These are phyloP conservation scores for Glarea lozoyensis DNA, from an alignment of 495 filamentous ascomycete species.

Conservation along the genomic window DNA sequence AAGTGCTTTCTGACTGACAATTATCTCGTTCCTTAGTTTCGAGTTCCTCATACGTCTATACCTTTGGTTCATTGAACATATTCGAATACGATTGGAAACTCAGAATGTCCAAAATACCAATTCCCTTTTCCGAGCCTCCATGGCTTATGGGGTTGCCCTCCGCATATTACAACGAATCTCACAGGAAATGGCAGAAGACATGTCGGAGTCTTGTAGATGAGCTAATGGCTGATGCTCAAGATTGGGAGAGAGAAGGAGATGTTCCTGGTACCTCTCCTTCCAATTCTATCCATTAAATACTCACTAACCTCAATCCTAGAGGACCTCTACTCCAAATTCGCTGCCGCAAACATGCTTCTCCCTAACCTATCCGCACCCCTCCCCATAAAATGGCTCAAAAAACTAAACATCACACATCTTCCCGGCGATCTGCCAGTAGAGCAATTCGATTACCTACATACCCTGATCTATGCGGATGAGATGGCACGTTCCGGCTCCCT, in stretches of 20 bases:
- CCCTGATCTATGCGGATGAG: slow-evolving; percentile 61
- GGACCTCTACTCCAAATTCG: slow-evolving; percentile 53
- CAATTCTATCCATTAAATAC: slow-evolving; percentile 53
- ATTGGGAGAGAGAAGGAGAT: slow-evolving; percentile 53
- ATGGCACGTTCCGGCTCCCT: slow-evolving; percentile 54
- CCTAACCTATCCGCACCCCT: slow-evolving; percentile 58
- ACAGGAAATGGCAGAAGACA: slow-evolving; percentile 55
- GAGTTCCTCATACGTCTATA: too few relatives aligned
- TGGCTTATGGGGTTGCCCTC: slow-evolving; percentile 62
- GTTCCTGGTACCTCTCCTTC: slow-evolving; percentile 47
- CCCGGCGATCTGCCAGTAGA: slow-evolving; percentile 59
- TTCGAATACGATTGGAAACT: too few relatives aligned
- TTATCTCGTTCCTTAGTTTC: too few relatives aligned
- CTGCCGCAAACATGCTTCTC: slow-evolving; percentile 52
- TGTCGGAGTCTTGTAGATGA: slow-evolving; percentile 55
- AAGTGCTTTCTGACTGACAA: too few relatives aligned
- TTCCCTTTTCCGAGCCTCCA: slow-evolving; percentile 69
- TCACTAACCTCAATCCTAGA: slow-evolving; percentile 32
- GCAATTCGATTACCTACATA: slow-evolving; percentile 67
- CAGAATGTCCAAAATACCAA: slow-evolving; percentile 11
- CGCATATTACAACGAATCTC: slow-evolving; percentile 55
- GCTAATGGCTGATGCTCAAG: slow-evolving; percentile 48
- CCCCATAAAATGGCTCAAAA: slow-evolving; percentile 57
- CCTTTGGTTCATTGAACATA: too few relatives aligned
- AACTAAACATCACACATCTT: slow-evolving; percentile 53